phyloP scores from a whole-genome alignment of 805 yeast genomes.

The Cyberlindnera mycetangii region DNA sequence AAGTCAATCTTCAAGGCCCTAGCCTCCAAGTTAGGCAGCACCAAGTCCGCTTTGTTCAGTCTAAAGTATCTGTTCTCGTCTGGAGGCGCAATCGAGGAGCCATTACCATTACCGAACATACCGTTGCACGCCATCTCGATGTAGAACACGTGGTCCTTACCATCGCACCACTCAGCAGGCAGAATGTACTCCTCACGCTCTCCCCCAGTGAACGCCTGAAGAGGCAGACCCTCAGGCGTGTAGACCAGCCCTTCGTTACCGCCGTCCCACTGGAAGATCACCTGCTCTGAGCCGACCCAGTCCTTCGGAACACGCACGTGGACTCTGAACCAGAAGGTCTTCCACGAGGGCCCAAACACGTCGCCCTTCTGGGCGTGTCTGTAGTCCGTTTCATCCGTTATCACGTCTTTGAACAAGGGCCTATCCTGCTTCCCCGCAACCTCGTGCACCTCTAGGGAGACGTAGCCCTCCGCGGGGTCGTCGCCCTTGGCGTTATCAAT shows the following conservation, averaged over 20 bases:
- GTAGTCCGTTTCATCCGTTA: conserved; percentile 35
- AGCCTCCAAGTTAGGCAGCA: conserved; percentile 79
- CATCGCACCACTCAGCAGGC: conserved; percentile 53
- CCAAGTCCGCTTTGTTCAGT: conserved; percentile 68
- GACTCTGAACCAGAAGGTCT: conserved; percentile 90
- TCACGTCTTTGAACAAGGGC: conserved; percentile 40
- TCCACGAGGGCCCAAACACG: conserved; percentile 93
- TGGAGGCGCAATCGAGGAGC: conserved; percentile 62
- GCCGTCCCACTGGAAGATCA: conserved; percentile 81
- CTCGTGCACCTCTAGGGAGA: conserved; percentile 62
- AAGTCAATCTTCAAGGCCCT: conserved; percentile 75
- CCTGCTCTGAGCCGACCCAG: conserved; percentile 41
- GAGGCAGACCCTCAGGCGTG: conserved; percentile 59
- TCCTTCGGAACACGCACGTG: conserved; percentile 58
- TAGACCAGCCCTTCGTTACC: conserved; percentile 84
- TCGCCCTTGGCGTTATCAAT: conserved; percentile 38
- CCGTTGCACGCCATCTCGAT: conserved; percentile 92
- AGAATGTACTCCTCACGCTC: conserved; percentile 73
- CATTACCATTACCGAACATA: conserved; percentile 78
- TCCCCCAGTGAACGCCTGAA: conserved; percentile 83
- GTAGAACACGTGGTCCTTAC: conserved; percentile 63
- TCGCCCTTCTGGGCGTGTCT: conserved; percentile 65
- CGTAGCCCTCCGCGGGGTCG: conserved; percentile 38
- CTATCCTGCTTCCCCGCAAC: conserved; percentile 59
- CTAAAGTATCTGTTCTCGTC: conserved; percentile 70